Base-by-base conservation (phyloP, 805 yeast genomes). In the Ogataea salicorniae region DNA sequence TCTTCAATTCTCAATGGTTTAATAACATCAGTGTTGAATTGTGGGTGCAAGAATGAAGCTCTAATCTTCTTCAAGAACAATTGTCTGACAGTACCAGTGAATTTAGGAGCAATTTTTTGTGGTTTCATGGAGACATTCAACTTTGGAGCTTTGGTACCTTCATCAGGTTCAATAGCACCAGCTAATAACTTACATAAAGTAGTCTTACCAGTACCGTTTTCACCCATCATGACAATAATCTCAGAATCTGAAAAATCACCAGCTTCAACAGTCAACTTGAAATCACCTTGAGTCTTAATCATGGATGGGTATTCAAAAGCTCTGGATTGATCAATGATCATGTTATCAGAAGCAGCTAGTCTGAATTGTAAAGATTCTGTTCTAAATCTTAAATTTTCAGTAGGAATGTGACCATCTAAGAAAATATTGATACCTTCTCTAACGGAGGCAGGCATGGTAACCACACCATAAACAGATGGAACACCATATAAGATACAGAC, bases 141-240 rank as follows among this genome's bases (percentile, higher is more conserved):
- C 67, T 87, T 84, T 43, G 97, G 97, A 52, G 88, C 83, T 63
- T 82, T 81, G 51, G 73, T 67, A 48, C 88, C 88, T 57, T 78
- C 79, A 70, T 94, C 99, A 33, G 99, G 92, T 43, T 85, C 76
- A 57, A 88, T 77, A 26, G 89, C 89, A 64, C 98, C 99, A 20
- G 99, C 98, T 62, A 94, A 76, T 62, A 94, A 74, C 69, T 86
- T 87, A 80, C 97, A 92, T 75, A 94, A 84, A 15, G 99, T 94
- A 38, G 99, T 94, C 75, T 94, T 94, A 76, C 99, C 99, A 17
- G 99, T 94, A 75, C 99, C 99, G 70, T 94, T 94, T 74, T 94
- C 99, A 67, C 99, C 99, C 96, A 94, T 92, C 97, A 94, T 88
- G 48, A 94, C 99, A 62, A 94, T 78, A 60, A 94, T 94, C 75